phyloP scores from a whole-genome alignment of 2,329 filamentous ascomycete species.

The Alternaria brassicae region DNA sequence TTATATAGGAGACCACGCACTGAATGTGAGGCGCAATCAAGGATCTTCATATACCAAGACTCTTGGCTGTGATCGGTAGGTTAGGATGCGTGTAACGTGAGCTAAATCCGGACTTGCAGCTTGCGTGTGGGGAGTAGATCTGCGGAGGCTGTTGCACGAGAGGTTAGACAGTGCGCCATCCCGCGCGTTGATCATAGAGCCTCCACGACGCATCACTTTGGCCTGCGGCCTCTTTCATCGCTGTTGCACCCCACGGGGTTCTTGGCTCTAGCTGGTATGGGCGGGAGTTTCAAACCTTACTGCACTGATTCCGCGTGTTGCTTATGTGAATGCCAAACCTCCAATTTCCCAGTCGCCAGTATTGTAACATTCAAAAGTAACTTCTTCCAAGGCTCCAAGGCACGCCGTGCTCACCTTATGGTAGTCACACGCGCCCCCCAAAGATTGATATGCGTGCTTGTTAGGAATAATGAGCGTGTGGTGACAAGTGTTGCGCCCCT shows the following conservation, averaged over 20 bases:
- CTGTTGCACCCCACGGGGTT: background rate
- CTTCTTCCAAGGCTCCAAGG: background rate
- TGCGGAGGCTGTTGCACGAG: slow-evolving; percentile 7
- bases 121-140: slow-evolving; percentile 6
- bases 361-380: slow-evolving; percentile 1
- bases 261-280: background rate
- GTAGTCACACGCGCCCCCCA: background rate
- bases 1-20: slow-evolving; percentile 8
- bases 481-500: background rate
- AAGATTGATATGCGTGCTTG: background rate
- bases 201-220: slow-evolving; percentile 7
- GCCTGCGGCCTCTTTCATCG: background rate
- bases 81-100: slow-evolving; percentile 7
- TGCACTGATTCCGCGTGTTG: background rate
- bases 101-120: slow-evolving; percentile 4
- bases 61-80: slow-evolving; percentile 12
- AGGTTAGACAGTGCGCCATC: slow-evolving; percentile 12
- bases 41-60: slow-evolving; percentile 14
- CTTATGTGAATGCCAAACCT: background rate
- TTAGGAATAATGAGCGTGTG: background rate
- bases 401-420: background rate
- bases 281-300: slow-evolving; percentile 4
- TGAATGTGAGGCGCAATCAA: slow-evolving; percentile 9
- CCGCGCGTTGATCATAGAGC: slow-evolving; percentile 9
- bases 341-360: background rate